Conservation (phyloP, 345 rosid genomes). For the Euphorbia lathyris region DNA sequence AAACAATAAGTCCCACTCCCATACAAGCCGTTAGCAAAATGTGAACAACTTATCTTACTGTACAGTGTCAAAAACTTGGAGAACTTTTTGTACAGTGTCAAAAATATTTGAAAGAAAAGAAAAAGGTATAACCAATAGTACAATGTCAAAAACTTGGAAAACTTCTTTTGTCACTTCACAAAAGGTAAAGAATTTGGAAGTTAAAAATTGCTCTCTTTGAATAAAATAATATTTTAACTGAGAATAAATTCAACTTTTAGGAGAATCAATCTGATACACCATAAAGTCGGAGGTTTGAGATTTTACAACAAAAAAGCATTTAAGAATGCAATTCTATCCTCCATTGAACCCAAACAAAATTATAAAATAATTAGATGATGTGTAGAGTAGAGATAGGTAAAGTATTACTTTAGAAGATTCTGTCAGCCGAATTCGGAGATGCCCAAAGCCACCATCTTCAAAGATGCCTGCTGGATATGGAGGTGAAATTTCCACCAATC, state of each 20-base stretch:
- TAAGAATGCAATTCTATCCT: not conserved
- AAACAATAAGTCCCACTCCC: too few species aligned
- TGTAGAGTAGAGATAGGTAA: constrained; percentile 15
- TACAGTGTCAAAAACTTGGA: too few species aligned
- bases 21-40: not conserved
- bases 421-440: constrained; percentile 54
- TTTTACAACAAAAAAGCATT: not conserved
- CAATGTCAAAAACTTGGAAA: not conserved
- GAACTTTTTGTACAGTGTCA: too few species aligned
- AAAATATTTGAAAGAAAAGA: not conserved
- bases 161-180: not conserved
- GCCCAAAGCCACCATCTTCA: constrained; percentile 36
- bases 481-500: constrained; percentile 36
- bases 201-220: too few species aligned
- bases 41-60: not conserved
- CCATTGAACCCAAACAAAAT: constrained; percentile 3
- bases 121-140: not conserved
- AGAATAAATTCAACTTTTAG: not conserved
- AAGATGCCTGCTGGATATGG: constrained; percentile 29
- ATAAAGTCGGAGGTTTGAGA: not conserved
- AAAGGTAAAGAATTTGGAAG: not conserved
- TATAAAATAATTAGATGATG: constrained; percentile 18
- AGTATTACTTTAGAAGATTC: constrained; percentile 55
- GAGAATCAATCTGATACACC: not conserved
- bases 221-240: too few species aligned